A percentile compares a stretch with the other conserved stretches of the same genome.
Evolutionary conservation across 139 green algal genomes (phyloP).

Genomic region (Chlamydomonas sp.): DNA sequence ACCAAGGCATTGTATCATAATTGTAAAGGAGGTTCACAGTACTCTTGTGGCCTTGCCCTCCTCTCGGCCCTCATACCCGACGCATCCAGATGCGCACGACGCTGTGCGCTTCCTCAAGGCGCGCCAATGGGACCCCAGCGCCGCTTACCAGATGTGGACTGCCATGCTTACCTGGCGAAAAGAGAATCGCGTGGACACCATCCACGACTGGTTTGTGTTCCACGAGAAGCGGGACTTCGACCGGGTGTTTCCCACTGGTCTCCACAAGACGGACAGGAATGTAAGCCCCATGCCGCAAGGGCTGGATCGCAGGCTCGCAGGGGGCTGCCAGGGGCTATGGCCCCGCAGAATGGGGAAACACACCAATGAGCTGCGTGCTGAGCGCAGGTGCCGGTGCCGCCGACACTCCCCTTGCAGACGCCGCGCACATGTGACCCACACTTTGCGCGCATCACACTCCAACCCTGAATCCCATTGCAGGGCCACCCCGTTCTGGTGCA

Average conservation of each 20-base stretch:
- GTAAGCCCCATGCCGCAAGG: slow-evolving; percentile 24
- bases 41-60: not conserved
- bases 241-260: slow-evolving; percentile 75
- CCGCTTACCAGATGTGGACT: slow-evolving; percentile 62
- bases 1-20: too few species aligned
- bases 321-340: too few species aligned
- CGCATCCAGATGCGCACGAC: slow-evolving; percentile 27
- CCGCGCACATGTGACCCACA: too few species aligned
- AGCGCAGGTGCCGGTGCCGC: too few species aligned
- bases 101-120: slow-evolving; percentile 67
- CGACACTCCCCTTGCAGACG: too few species aligned
- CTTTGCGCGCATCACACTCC: not conserved
- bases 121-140: slow-evolving; percentile 59
- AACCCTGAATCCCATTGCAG: slow-evolving; percentile 44
- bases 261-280: slow-evolving; percentile 70
- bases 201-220: slow-evolving; percentile 88
- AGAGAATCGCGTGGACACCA: slow-evolving; percentile 75
- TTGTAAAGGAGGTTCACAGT: too few species aligned
- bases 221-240: slow-evolving; percentile 85
- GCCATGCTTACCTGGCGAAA: slow-evolving; percentile 61
- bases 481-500: slow-evolving; percentile 89
- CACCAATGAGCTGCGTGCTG: too few species aligned
- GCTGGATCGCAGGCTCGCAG: too few species aligned
- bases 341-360: not conserved
- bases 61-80: not conserved